Conservation (phyloP, 1,284 basidiomycete species). For the Coniferiporia sulphurascens region DNA sequence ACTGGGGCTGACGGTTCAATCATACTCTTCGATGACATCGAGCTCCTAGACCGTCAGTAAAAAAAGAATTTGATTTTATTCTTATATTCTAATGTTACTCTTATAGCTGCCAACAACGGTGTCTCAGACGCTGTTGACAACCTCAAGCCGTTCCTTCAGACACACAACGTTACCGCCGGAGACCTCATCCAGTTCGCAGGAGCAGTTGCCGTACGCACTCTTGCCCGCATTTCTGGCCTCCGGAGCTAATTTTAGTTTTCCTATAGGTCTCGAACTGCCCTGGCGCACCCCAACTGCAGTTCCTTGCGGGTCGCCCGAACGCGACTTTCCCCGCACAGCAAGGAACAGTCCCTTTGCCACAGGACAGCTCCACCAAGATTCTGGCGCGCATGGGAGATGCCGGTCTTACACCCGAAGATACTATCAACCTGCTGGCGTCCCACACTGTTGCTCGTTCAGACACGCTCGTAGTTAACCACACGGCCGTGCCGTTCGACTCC, state of each 20-base stretch:
- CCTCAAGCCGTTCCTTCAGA: conserved; percentile 24
- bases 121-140: conserved; percentile 27
- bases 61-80: not conserved
- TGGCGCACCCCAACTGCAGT: conserved; percentile 25
- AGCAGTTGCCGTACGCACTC: conserved; percentile 22
- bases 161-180: conserved; percentile 25
- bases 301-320: conserved; percentile 23
- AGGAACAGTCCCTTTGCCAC: conserved; percentile 25
- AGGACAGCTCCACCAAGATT: conserved; percentile 27
- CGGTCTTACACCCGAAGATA: conserved; percentile 27
- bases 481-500: conserved; percentile 22
- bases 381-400: conserved; percentile 23
- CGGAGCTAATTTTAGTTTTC: not conserved
- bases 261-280: conserved; percentile 25
- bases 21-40: conserved; percentile 16
- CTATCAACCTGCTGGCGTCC: conserved; percentile 26
- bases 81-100: not conserved
- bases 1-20: conserved; percentile 21
- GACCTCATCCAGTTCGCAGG: conserved; percentile 31
- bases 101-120: conserved; percentile 25
- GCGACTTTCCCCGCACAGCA: conserved; percentile 24
- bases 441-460: conserved; percentile 22
- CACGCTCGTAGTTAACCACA: conserved; percentile 16
- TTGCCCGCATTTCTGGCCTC: not conserved
- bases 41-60: conserved; percentile 7